Conservation (phyloP, 148 eudicot species). For the Oxyria digyna region DNA sequence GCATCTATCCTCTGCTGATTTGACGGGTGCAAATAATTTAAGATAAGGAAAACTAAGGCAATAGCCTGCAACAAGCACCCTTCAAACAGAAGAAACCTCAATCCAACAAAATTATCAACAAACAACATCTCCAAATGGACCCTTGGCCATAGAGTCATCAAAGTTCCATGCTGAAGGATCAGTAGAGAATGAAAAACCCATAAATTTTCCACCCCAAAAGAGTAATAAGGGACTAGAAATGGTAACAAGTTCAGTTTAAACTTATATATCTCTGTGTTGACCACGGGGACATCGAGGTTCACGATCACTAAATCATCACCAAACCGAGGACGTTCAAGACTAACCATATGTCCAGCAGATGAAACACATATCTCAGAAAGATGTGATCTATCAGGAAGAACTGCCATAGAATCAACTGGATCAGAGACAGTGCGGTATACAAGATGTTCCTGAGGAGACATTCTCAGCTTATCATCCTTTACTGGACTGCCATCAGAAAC, state of each 20-base stretch:
- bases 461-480: background rate
- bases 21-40: conserved; percentile 36
- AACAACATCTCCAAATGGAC: conserved; percentile 73
- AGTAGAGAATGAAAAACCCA: conserved; percentile 24
- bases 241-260: conserved; percentile 20
- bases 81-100: conserved; percentile 73
- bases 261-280: conserved; percentile 24
- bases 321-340: conserved; percentile 23
- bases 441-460: conserved; percentile 6
- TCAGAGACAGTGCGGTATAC: background rate
- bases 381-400: conserved; percentile 13
- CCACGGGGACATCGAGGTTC: conserved; percentile 21
- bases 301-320: conserved; percentile 29
- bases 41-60: conserved; percentile 37
- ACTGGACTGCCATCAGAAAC: conserved; percentile 5
- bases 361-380: conserved; percentile 12
- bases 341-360: conserved; percentile 10
- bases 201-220: conserved; percentile 21
- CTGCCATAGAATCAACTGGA: conserved; percentile 14
- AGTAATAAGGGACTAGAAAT: conserved; percentile 15
- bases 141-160: conserved; percentile 45
- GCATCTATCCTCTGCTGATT: conserved; percentile 21
- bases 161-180: conserved; percentile 45
- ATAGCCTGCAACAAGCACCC: conserved; percentile 74
- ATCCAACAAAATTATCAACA: conserved; percentile 60